phyloP scores from a whole-genome alignment of 768 basidiomycete species.

The Hygrophorus pudorinus region DNA sequence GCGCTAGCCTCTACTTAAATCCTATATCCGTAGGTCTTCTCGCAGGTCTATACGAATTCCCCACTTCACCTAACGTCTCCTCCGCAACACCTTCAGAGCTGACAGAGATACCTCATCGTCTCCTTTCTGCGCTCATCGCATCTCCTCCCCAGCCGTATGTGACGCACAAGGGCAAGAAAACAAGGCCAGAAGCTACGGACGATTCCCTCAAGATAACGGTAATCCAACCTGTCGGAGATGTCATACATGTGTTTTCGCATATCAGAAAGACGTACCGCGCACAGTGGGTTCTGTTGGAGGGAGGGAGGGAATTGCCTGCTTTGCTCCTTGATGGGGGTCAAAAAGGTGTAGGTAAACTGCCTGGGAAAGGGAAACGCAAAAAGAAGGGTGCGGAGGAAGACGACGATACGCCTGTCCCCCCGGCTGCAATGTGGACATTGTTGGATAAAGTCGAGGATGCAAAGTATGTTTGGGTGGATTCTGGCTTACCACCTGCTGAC shows the following conservation, averaged over 20 bases:
- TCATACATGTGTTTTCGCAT: slow-evolving; percentile 83
- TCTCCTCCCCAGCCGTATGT: slow-evolving; percentile 15
- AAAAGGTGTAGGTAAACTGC: background rate
- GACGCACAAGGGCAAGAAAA: slow-evolving; percentile 1
- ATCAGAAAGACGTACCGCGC: slow-evolving; percentile 78
- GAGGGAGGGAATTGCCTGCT: slow-evolving; percentile 26
- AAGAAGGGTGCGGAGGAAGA: slow-evolving; percentile 8
- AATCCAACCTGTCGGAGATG: slow-evolving; percentile 47
- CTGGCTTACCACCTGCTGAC: background rate
- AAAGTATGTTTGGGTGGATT: slow-evolving; percentile 40
- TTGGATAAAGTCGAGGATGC: slow-evolving; percentile 43
- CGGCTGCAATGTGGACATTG: slow-evolving; percentile 38
- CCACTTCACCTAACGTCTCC: slow-evolving; percentile 48
- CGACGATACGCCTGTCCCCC: slow-evolving; percentile 10
- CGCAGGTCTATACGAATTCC: slow-evolving; percentile 86
- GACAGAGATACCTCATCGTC: slow-evolving; percentile 22
- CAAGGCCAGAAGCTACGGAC: background rate
- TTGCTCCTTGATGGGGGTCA: slow-evolving; percentile 23
- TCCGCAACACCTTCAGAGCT: slow-evolving; percentile 26
- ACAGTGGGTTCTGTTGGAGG: slow-evolving; percentile 60
- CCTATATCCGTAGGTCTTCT: slow-evolving; percentile 55
- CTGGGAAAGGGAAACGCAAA: slow-evolving; percentile 7
- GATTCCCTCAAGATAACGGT: slow-evolving; percentile 26
- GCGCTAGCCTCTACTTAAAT: slow-evolving; percentile 3
- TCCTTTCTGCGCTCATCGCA: slow-evolving; percentile 31